phyloP scores from a whole-genome alignment of 2,329 filamentous ascomycete species.

The Zymoseptoria pseudotritici region DNA sequence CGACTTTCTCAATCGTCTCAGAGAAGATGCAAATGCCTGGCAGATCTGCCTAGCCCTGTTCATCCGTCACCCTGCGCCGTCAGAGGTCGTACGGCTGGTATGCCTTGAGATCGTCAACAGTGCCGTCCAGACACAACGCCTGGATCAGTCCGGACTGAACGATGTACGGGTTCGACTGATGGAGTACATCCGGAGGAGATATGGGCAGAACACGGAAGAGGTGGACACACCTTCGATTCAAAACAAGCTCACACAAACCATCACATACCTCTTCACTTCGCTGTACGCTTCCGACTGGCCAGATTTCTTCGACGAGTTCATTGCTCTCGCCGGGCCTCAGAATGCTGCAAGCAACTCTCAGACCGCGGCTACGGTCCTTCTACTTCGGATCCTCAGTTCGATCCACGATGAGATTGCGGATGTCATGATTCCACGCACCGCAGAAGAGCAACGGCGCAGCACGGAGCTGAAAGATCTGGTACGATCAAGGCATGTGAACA shows the following conservation, averaged over 20 bases:
- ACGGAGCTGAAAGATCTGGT: constrained; percentile 87
- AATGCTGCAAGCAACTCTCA: constrained; percentile 54
- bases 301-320: constrained; percentile 83
- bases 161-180: constrained; percentile 76
- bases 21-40: constrained; percentile 78
- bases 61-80: constrained; percentile 64
- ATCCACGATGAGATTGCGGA: constrained; percentile 98
- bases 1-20: constrained; percentile 69
- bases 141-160: constrained; percentile 64
- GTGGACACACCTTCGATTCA: constrained; percentile 72
- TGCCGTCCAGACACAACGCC: constrained; percentile 70
- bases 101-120: constrained; percentile 90
- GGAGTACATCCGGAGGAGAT: constrained; percentile 70
- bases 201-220: constrained; percentile 49
- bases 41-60: constrained; percentile 84
- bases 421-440: constrained; percentile 71
- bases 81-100: constrained; percentile 80
- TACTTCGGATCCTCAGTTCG: constrained; percentile 78
- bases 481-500: constrained; percentile 76
- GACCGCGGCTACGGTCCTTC: constrained; percentile 68
- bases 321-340: constrained; percentile 63
- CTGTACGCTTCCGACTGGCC: constrained; percentile 84
- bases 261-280: constrained; percentile 86
- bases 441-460: constrained; percentile 74
- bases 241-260: constrained; percentile 93